A percentile compares a stretch with the other conserved stretches of the same genome.
Evolutionary conservation across 306 rosid genomes (phyloP).

Genomic region (Dryas drummondii): DNA sequence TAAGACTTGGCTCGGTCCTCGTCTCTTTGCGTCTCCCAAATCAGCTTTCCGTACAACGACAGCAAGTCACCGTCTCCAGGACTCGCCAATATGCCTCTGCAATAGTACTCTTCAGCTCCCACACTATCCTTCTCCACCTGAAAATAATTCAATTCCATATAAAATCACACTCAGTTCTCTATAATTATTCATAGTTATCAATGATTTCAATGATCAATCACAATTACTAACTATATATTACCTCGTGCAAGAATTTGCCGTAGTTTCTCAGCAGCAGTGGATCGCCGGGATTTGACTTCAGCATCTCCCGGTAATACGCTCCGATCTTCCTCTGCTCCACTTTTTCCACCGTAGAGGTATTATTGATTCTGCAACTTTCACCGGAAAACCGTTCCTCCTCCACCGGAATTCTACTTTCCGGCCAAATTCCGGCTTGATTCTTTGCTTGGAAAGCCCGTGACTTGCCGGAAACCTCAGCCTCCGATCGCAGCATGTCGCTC

Average conservation of each 20-base stretch:
- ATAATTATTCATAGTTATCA: no score
- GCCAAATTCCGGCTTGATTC: not conserved
- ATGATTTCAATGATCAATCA: not conserved
- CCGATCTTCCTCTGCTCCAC: constrained; percentile 51
- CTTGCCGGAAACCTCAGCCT: constrained; percentile 20
- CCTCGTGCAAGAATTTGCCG: constrained; percentile 82
- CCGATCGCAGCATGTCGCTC: constrained; percentile 20
- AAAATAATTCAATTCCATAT: not conserved
- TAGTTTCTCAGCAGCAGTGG: constrained; percentile 81
- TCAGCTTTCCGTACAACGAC: constrained; percentile 61
- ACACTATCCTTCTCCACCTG: constrained; percentile 59
- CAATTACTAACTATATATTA: constrained; percentile 1
- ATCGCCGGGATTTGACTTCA: constrained; percentile 67
- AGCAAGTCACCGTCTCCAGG: constrained; percentile 80
- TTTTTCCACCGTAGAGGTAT: constrained; percentile 29
- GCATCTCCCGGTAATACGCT: constrained; percentile 63
- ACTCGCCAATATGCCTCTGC: constrained; percentile 70
- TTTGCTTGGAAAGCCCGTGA: constrained; percentile 24
- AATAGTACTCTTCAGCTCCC: constrained; percentile 72
- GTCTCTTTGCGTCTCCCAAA: constrained; percentile 77
- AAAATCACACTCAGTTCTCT: not conserved
- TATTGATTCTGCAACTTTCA: constrained; percentile 13
- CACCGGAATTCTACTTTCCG: constrained; percentile 23
- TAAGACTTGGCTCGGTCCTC: constrained; percentile 59
- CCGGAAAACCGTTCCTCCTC: constrained; percentile 27